Base-by-base conservation (phyloP, 495 filamentous ascomycete species). In the Neurospora sublineolata region DNA sequence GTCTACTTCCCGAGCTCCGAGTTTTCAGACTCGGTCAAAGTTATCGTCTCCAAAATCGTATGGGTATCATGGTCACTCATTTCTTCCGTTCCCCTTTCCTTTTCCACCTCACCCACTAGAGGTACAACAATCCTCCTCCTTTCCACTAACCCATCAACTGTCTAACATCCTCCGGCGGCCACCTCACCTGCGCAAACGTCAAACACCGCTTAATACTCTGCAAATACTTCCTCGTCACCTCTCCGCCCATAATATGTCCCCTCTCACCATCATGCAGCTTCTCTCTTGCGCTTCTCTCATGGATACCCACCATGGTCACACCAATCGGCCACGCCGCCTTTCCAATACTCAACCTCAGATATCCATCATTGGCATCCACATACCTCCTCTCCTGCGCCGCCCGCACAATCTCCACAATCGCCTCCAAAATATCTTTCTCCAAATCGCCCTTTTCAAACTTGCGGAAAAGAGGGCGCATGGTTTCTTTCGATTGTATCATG, bases 281-380 rank as follows among this genome's bases (percentile, higher is more conserved):
- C 82, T 99, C 95, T 42, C 95, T 87, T 7, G 95, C 94, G 64
- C 89, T 93, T 73, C 95, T 89, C 83, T 98, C 95, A 87, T 99
- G 95, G 77, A 99, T 99, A 85, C 95, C 95, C 74, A 99, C 95
- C 95, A 98, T 97, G 76, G 95, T 99, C 37, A 99, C 95, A 82
- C 95, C 95, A 79, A 99, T 99, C 37, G 95, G 95, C 95, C 95
- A 99, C 30, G 95, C 95, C 80, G 95, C 96, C 86, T 99, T 99
- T 70, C 95, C 95, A 79, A 99, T 99, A 81, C 93, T 97, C 71
- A 98, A 81, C 40, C 92, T 85, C 68, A 99, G 81, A 79, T 98
- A 99, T 1, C 93, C 93, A 78, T 99, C 94, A 77, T 97, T 98
- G 27, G 95, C 95, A 81, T 97, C 93, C 41, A 99, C 96, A 79